Evolutionary conservation across 345 rosid species (phyloP).

Genomic region (Atalantia buxifolia): DNA sequence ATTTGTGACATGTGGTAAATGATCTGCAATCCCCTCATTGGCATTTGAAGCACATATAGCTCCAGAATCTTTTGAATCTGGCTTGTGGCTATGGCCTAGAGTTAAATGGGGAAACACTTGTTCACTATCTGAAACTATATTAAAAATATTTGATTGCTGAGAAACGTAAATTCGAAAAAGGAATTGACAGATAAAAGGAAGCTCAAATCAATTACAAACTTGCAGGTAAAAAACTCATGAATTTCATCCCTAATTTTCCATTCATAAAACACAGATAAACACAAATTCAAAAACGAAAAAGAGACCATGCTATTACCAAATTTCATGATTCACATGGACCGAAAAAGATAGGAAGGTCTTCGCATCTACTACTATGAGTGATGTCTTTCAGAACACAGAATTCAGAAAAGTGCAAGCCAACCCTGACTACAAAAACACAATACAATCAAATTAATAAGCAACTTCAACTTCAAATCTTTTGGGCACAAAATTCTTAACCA

Average conservation of each 20-base stretch:
- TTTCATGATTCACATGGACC: constrained; percentile 52
- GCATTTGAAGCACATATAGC: constrained; percentile 15
- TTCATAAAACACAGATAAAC: background rate
- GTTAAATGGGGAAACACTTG: constrained; percentile 33
- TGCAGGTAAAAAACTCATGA: background rate
- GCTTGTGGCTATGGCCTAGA: constrained; percentile 28
- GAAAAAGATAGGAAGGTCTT: constrained; percentile 11
- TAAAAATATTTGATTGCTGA: constrained; percentile 1
- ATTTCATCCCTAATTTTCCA: background rate
- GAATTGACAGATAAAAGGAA: background rate
- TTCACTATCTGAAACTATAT: constrained; percentile 50
- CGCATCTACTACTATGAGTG: constrained; percentile 16
- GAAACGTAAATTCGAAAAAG: background rate
- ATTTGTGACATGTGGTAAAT: constrained; percentile 9
- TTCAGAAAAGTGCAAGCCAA: background rate
- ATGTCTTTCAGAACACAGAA: constrained; percentile 27
- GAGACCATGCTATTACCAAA: constrained; percentile 36
- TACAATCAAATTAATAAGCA: constrained; percentile 9
- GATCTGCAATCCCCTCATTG: constrained; percentile 22
- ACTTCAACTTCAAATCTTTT: background rate
- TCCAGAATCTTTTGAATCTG: constrained; percentile 25
- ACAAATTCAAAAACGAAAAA: background rate
- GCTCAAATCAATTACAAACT: background rate
- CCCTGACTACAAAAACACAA: constrained; percentile 20
- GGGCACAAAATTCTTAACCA: background rate